phyloP scores from a whole-genome alignment of 441 rosid genomes.

The Cnidoscolus chayamansa region DNA sequence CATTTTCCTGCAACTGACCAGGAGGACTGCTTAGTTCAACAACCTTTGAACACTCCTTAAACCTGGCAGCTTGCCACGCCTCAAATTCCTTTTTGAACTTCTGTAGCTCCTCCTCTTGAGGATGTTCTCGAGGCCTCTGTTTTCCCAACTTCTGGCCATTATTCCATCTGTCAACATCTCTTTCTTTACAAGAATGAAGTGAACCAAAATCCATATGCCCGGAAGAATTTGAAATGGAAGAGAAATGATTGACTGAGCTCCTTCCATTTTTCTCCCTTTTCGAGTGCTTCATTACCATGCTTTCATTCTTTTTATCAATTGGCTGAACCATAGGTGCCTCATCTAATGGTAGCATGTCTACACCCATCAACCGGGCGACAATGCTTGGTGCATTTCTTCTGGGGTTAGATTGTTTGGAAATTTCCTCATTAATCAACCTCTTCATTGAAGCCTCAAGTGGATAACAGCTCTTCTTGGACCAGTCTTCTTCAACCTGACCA shows the following conservation, averaged over 20 bases:
- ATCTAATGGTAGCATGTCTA: conserved; percentile 62
- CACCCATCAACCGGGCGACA: conserved; percentile 90
- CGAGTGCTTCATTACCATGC: conserved; percentile 24
- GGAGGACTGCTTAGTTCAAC: conserved; percentile 36
- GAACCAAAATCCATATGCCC: conserved; percentile 33
- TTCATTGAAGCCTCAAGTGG: conserved; percentile 69
- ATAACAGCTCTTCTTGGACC: conserved; percentile 43
- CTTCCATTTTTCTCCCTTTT: conserved; percentile 43
- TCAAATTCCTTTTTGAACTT: conserved; percentile 86
- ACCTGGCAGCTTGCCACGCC: conserved; percentile 87
- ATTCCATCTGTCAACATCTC: conserved; percentile 37
- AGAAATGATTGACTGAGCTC: conserved; percentile 26
- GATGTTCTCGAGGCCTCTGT: conserved; percentile 76
- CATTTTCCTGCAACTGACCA: conserved; percentile 26
- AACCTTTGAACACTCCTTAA: conserved; percentile 64
- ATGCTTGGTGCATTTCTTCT: conserved; percentile 66
- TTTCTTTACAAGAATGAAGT: conserved; percentile 23
- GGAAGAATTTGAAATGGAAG: conserved; percentile 28
- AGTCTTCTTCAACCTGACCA: conserved; percentile 49
- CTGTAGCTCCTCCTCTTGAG: conserved; percentile 94
- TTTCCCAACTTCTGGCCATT: conserved; percentile 30
- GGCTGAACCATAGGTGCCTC: conserved; percentile 37
- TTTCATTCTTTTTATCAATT: conserved; percentile 27
- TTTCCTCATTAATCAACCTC: conserved; percentile 70
- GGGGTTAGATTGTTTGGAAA: conserved; percentile 43